Percentiles rank a stretch among this genome's conserved stretches.
Conservation (phyloP, 2,329 filamentous ascomycete species). For the Neonectria coccinea region DNA sequence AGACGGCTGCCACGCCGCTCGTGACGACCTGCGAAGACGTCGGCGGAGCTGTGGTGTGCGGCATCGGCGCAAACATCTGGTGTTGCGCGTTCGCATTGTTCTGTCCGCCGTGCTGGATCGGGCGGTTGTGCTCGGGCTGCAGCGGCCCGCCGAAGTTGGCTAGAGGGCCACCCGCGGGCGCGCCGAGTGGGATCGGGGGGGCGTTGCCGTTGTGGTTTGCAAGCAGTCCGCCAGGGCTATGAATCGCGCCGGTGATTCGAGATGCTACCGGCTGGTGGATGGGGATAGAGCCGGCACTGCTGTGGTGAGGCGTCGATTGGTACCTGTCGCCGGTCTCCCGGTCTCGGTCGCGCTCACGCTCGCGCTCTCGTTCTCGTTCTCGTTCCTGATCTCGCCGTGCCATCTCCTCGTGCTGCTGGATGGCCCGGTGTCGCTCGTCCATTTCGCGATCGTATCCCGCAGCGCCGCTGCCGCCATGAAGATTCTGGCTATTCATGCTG, state of each 20-base stretch:
- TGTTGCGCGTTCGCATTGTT: slow-evolving; percentile 60
- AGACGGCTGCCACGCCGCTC: slow-evolving; percentile 72
- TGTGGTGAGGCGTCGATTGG: slow-evolving; percentile 81
- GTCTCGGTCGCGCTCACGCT: slow-evolving; percentile 65
- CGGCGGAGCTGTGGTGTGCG: slow-evolving; percentile 63
- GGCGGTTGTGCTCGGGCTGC: slow-evolving; percentile 64
- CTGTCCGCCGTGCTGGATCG: slow-evolving; percentile 64
- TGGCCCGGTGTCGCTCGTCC: slow-evolving; percentile 60
- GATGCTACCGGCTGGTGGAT: slow-evolving; percentile 95
- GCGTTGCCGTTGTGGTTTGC: slow-evolving; percentile 75
- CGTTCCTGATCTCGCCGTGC: slow-evolving; percentile 59
- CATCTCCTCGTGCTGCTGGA: slow-evolving; percentile 62
- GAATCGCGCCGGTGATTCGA: slow-evolving; percentile 82
- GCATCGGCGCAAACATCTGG: slow-evolving; percentile 68
- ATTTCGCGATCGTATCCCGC: slow-evolving; percentile 61
- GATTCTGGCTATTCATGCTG: slow-evolving; percentile 61
- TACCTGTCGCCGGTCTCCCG: slow-evolving; percentile 75
- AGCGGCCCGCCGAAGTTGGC: slow-evolving; percentile 67
- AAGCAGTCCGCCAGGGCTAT: slow-evolving; percentile 90
- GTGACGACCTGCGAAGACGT: slow-evolving; percentile 68
- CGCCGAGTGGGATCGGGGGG: slow-evolving; percentile 64
- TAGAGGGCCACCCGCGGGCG: slow-evolving; percentile 60
- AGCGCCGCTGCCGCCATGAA: slow-evolving; percentile 55
- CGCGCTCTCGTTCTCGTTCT: slow-evolving; percentile 74
- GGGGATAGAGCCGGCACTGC: slow-evolving; percentile 86